phyloP scores from a whole-genome alignment of 2,329 filamentous ascomycete genomes.

The Cladosporium colombiae region DNA sequence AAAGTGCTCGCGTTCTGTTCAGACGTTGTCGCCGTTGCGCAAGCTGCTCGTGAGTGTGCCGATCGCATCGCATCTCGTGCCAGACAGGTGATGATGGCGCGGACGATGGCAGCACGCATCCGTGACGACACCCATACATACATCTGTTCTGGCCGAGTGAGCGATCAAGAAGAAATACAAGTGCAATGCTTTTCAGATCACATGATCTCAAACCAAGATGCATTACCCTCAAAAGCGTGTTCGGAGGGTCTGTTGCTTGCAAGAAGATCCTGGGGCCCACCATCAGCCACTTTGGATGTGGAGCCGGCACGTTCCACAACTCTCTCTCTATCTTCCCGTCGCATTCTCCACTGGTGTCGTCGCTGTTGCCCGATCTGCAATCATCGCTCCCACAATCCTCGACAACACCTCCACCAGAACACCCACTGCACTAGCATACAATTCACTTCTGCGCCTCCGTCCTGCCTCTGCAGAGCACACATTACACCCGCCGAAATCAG shows the following conservation, averaged over 20 bases:
- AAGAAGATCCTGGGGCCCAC: not conserved
- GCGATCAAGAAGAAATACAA: not conserved
- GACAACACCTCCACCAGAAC: not conserved
- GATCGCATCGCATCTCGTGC: not conserved
- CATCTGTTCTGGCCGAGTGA: too few relatives aligned
- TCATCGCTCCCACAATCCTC: not conserved
- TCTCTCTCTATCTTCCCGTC: not conserved
- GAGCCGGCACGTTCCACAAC: not conserved
- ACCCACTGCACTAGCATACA: not conserved
- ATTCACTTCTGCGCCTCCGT: not conserved
- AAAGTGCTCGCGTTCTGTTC: not conserved
- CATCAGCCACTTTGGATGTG: not conserved
- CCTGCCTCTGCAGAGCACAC: not conserved
- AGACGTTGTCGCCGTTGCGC: not conserved
- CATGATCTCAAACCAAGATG: not conserved
- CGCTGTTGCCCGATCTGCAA: constrained; percentile 2
- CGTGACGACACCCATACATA: not conserved
- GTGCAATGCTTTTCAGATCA: not conserved
- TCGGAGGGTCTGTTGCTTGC: not conserved
- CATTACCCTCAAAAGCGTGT: not conserved
- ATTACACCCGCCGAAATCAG: not conserved
- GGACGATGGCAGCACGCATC: not conserved
- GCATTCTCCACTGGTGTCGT: not conserved
- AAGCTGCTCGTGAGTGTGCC: not conserved
- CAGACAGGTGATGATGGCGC: not conserved